Conservation (phyloP, 1,284 basidiomycete genomes). For the Rugosomyces carneus region DNA sequence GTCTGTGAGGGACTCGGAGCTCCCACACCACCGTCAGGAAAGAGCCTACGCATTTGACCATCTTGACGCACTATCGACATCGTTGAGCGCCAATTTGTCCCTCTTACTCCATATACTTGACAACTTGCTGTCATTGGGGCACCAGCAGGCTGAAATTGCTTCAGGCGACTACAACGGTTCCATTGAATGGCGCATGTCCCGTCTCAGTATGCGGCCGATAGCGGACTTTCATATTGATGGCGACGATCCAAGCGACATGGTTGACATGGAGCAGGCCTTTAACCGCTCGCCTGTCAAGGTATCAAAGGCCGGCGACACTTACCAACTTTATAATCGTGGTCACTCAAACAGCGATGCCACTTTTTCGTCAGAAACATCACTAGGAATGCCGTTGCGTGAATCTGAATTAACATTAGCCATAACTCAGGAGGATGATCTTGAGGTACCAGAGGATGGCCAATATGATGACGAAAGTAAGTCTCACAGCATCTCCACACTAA, state of each 20-base stretch:
- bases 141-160: constrained; percentile 61
- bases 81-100: constrained; percentile 47
- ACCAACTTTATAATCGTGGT: constrained; percentile 7
- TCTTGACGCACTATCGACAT: constrained; percentile 41
- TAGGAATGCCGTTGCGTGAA: constrained; percentile 2
- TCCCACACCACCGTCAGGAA: constrained; percentile 28
- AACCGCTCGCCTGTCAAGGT: constrained; percentile 15
- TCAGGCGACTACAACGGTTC: constrained; percentile 65
- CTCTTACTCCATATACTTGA: constrained; percentile 57
- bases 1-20: constrained; percentile 36
- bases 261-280: constrained; percentile 58
- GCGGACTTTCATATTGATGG: constrained; percentile 23
- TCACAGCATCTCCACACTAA: not conserved
- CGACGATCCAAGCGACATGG: constrained; percentile 47
- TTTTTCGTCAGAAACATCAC: not conserved
- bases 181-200: constrained; percentile 68
- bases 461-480: constrained; percentile 35
- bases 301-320: constrained; percentile 6
- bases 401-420: constrained; percentile 10
- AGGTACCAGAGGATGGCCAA: constrained; percentile 18
- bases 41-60: constrained; percentile 36
- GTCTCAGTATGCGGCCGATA: constrained; percentile 42
- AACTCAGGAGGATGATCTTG: constrained; percentile 10
- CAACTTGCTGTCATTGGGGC: constrained; percentile 53
- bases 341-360: constrained; percentile 13